Evolutionary conservation across 1,139 yeast species (phyloP), one percentile per base, ranked within the genome.

Genomic region (Zygosaccharomyces pseudobailii): DNA sequence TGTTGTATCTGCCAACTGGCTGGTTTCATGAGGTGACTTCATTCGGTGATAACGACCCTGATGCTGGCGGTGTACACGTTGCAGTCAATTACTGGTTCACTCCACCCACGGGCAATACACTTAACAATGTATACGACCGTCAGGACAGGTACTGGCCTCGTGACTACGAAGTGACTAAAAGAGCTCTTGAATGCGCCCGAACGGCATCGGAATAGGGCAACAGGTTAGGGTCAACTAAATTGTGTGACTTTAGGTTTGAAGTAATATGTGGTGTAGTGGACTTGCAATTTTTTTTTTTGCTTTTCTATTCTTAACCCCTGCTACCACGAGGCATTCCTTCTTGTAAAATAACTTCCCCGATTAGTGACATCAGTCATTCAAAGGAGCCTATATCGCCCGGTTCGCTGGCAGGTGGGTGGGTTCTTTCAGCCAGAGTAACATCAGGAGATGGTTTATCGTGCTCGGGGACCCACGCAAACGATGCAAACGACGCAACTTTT

Each of bases 21-120:
- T 84, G 90, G 90, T 84, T 84, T 59, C 92, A 84, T 61, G 92
- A 84, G 62, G 92, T 84, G 1, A 76, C 85, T 0, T 81, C 87
- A n/a, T 81, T 71, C 61, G 82, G 84, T 0, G 57, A 50, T 20
- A 53, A 50, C 8, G 45, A 48, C 3, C 33, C 45, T n/a, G 52
- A 56, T n/a, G 50, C 56, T 25, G 58, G 60, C 10, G 62, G 66
- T 23, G 68, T 73, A 4, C 90, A 84, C 59, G 69, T 78, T 41
- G 89, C 89, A 0, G 56, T 83, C 5, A 84, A 84, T 60, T 84
- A 83, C 62, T 84, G 92, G 92, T 82, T 79, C 62, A 72, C 79
- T 4, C 88, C 89, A 2, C 87, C 87, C 0, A 73, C 74, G 42
- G 71, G 70, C 0, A 23, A 22, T 3, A 10, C 48, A 2, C 51